Conservation (phyloP, 805 yeast genomes). For the Candida rishiriensis region DNA sequence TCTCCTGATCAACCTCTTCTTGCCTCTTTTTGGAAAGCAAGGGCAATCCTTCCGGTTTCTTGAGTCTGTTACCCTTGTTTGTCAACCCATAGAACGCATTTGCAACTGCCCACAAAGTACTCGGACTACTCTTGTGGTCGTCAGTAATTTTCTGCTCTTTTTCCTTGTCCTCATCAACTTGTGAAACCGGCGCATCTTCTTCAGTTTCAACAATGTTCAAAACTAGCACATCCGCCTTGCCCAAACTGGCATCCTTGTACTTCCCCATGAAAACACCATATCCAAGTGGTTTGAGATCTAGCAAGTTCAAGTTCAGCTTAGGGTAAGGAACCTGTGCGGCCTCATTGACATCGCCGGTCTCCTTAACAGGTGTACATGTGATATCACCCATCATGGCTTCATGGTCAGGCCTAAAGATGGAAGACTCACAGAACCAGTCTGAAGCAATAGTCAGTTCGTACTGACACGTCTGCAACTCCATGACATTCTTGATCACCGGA, state of each 20-base stretch:
- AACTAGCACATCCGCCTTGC: no score
- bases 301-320: slow-evolving; percentile 2
- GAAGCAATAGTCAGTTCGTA: slow-evolving; percentile 22
- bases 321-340: not conserved
- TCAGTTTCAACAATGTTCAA: no score
- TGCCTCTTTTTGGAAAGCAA: no score
- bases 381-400: slow-evolving; percentile 11
- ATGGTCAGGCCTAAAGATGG: slow-evolving; percentile 13
- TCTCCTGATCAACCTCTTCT: no score
- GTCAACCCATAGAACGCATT: no score
- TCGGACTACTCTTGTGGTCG: no score
- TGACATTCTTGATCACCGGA: slow-evolving; percentile 20
- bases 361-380: slow-evolving; percentile 15
- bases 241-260: not conserved
- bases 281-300: slow-evolving; percentile 13
- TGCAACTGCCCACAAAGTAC: no score
- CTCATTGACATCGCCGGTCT: slow-evolving; percentile 1
- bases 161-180: no score
- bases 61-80: no score
- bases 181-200: no score
- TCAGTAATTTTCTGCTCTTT: no score
- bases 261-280: slow-evolving; percentile 14
- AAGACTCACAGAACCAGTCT: slow-evolving; percentile 23
- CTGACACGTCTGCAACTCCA: slow-evolving; percentile 30
- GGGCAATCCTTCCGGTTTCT: no score